Evolutionary conservation across 352 stramenopile genomes (phyloP), one percentile per base, ranked within the genome.

Genomic region (Plasmopara muralis): DNA sequence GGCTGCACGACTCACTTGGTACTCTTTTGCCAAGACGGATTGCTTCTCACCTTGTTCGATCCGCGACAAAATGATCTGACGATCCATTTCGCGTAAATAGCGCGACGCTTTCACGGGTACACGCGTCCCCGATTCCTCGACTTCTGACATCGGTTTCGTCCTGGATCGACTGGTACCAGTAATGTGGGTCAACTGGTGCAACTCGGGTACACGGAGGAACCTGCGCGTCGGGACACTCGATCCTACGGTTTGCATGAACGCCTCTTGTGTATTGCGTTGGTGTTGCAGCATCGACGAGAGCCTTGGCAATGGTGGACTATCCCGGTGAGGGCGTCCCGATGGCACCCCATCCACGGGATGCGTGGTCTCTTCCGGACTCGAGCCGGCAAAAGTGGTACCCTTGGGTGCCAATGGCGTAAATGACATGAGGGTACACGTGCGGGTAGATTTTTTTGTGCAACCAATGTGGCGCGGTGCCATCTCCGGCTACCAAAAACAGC

Each of bases 51-150:
- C 76, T 6, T 66, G 68, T 9, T 68, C 54, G 15, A 85, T 77
- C 0, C 76, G 68, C 7, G 60, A 53, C 20, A 86, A 44, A 57
- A 86, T 86, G 14, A 47, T 53, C 9, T 72, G 75, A 4, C 75
- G 75, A 47, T 86, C 75, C 49, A 84, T 83, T 43, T 86, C 75
- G 0, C 75, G 68, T 9, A 87, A 50, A 50, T 87, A 87, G 0
- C 75, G 64, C 2, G 75, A 87, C 1, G 59, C 62, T 46, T 85
- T 85, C 10, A 42, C 47, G 6, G 9, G 7, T 5, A 16, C 33
- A 9, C 37, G 33, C 2, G 44, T 7, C 14, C 9, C 34, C 6
- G 40, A 7, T 0, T 25, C 20, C 20, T 25, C 20, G 20, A 25
- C 20, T 25, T 25, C 3, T 5, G 31, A 35, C 10, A 12, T 8